phyloP scores from a whole-genome alignment of 495 filamentous ascomycete genomes.

The Penicillium steckii region DNA sequence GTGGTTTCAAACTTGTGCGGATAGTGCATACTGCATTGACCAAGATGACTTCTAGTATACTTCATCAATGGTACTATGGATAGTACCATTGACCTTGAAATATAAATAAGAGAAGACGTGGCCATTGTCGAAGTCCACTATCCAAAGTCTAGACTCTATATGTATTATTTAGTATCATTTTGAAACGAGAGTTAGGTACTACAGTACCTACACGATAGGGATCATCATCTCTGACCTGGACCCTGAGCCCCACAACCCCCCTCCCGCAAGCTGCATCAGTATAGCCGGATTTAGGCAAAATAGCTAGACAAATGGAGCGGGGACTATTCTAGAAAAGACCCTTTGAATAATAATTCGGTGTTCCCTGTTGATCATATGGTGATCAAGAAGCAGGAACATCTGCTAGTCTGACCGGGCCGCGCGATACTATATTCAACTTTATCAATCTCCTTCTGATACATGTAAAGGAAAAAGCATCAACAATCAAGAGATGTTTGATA shows the following conservation, averaged over 20 bases:
- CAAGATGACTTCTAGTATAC: not conserved
- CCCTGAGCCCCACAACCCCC: not conserved
- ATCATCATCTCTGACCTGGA: not conserved
- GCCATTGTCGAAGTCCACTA: too few relatives aligned
- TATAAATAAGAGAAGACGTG: too few relatives aligned
- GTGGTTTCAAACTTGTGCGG: not conserved
- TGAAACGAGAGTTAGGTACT: too few relatives aligned
- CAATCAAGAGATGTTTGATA: too few relatives aligned
- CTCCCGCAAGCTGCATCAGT: too few relatives aligned
- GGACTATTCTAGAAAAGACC: slow-evolving; percentile 7
- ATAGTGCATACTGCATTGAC: not conserved
- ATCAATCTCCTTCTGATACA: not conserved
- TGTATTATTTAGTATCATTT: too few relatives aligned
- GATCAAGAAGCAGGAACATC: slow-evolving; percentile 2
- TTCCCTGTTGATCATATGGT: slow-evolving; percentile 3
- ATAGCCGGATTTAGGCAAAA: slow-evolving; percentile 15
- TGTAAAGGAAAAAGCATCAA: too few relatives aligned
- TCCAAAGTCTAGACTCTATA: too few relatives aligned
- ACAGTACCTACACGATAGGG: too few relatives aligned
- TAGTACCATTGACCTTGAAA: too few relatives aligned
- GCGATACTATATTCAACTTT: not conserved
- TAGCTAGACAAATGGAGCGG: not conserved
- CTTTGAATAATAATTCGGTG: not conserved
- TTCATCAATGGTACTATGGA: too few relatives aligned
- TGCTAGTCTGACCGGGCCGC: not conserved